Base-by-base conservation (phyloP, 768 basidiomycete species). In the Leccinum obscurum region DNA sequence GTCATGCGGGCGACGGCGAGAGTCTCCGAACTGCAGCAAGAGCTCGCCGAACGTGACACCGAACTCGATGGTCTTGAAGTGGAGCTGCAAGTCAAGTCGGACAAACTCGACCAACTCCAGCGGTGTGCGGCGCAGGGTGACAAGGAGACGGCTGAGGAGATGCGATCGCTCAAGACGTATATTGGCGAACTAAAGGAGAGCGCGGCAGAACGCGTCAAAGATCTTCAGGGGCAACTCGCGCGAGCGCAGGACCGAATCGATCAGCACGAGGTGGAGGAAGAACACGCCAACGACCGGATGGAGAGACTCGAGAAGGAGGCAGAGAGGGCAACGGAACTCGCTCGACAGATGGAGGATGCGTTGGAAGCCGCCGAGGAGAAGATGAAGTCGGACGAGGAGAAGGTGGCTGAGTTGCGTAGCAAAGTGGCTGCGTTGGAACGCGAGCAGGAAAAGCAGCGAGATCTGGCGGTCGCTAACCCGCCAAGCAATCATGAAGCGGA, bases 351-450 rank as follows among this genome's bases (percentile, higher is more conserved):
- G 80, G 88, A 93, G 64, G 83, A 87, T 2, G 92, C 90, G 0
- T 73, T 94, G 55, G 85, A 89, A 54, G 89, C 85, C 6, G 85
- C 86, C 0, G 89, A 93, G 71, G 79, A 80, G 68, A 87, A 87
- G 75, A 89, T 90, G 82, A 69, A 75, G 30, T 77, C 80, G 0
- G 89, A 90, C 63, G 85, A 84, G 55, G 82, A 83, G 17, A 78
- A 75, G 48, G 64, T 88, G 34, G 75, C 78, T 3, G 73, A 81
- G 2, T 74, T 91, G 57, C 80, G 79, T 59, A 73, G 76, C 55
- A 86, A 80, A 62, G 54, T 90, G 20, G 64, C 76, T 5, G 73
- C 80, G 6, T 70, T 88, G 46, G 87, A 91, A 66, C 83, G 87
- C 44, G 87, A 86, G 58, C 74, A 75, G 37, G 81, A 87, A 66